Evolutionary conservation across 2,329 filamentous ascomycete genomes (phyloP).

Genomic region (Cytospora paraplurivora): DNA sequence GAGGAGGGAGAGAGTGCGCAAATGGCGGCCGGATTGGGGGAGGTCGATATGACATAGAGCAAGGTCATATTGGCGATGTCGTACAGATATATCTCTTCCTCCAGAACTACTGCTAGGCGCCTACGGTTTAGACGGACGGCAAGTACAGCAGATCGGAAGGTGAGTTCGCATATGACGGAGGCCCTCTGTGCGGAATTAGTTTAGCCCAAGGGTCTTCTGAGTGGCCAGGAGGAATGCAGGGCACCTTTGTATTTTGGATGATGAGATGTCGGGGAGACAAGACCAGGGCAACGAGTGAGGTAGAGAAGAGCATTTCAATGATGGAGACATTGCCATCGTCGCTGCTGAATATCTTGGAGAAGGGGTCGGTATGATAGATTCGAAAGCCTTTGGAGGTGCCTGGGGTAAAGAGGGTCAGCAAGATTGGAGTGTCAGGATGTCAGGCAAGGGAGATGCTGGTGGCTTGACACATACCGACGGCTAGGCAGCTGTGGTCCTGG

Average conservation of each 20-base stretch:
- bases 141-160: conserved; percentile 93
- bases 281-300: conserved; percentile 90
- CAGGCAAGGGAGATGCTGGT: conserved; percentile 3
- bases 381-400: conserved; percentile 93
- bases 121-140: conserved; percentile 94
- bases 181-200: conserved; percentile 50
- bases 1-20: conserved; percentile 92
- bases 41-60: conserved; percentile 88
- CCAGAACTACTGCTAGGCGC: conserved; percentile 86
- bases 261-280: conserved; percentile 88
- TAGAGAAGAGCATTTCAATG: conserved; percentile 98
- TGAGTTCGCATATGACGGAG: conserved; percentile 95
- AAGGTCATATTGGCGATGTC: conserved; percentile 99
- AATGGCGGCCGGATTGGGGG: conserved; percentile 87
- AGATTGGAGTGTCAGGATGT: conserved; percentile 20
- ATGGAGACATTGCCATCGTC: conserved; percentile 94
- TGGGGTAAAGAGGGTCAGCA: conserved; percentile 39
- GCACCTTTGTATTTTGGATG: conserved; percentile 95
- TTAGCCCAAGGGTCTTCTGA: conserved; percentile 3
- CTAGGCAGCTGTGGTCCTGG: conserved; percentile 96
- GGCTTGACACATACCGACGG: conserved; percentile 69
- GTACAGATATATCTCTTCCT: conserved; percentile 97
- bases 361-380: conserved; percentile 95
- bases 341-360: conserved; percentile 91
- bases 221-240: conserved; percentile 23